Base-by-base conservation (phyloP, 345 rosid genomes). In the Eucalyptus polybractea region DNA sequence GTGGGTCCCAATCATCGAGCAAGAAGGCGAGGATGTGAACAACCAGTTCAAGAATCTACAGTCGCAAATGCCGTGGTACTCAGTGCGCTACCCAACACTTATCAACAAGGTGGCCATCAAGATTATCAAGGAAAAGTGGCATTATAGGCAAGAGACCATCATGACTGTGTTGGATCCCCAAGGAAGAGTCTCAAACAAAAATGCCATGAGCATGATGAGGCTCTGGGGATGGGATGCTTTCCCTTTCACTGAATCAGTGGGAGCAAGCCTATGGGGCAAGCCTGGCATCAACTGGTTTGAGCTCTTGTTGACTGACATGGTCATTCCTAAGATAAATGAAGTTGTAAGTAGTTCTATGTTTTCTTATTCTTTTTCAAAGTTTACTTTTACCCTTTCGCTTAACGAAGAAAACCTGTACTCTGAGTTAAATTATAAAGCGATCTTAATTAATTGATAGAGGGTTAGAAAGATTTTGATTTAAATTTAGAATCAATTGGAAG, bases 61-160 rank as follows among this genome's bases (percentile, higher is more conserved):
- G 53, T 17, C 76, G 10, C 67, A 54, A 44, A 92, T 92, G 92
- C 88, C 90, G 7, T 92, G 93, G 93, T 90, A 87, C 88, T 69
- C 90, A 10, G 24, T 85, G 13, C 45, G 69, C 49, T 50, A 54
- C 56, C 91, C 91, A 2, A 88, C 87, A 2, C 87, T 86, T 8
- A 67, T 90, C 25, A 90, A 89, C 87, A 31, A 47, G 50, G 91
- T 90, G 19, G 92, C 87, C 31, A 56, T 90, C 65, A 90, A 44
- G 87, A 90, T 88, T 54, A 85, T 80, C 53, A 87, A 87, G 69
- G 92, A 91, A 37, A 86, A 88, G 88, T 91, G 91, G 91, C 87
- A 88, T 31, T 91, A 90, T 60, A 49, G 83, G 60, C 88, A 88
- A 50, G 88, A 90, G 50, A 67, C 89, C 50, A 87, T 90, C 13